Conservation (phyloP, 345 rosid genomes). For the Litchi chinensis region DNA sequence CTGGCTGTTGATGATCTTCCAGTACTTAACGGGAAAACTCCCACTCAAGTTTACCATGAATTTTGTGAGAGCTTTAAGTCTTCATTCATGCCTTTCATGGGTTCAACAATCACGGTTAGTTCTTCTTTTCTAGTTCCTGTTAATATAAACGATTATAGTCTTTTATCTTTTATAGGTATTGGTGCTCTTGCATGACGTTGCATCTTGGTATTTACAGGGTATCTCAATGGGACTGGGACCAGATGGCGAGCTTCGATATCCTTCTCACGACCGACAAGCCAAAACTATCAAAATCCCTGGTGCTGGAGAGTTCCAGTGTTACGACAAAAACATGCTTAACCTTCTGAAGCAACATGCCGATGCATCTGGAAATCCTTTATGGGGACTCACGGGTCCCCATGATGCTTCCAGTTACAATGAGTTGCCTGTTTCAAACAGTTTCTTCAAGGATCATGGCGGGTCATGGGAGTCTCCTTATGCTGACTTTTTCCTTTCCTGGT, state of each 20-base stretch:
- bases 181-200: constrained; percentile 6
- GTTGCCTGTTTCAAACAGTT: constrained; percentile 44
- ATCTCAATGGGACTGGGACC: constrained; percentile 88
- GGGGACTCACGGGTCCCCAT: constrained; percentile 97
- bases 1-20: constrained; percentile 78
- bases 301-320: constrained; percentile 91
- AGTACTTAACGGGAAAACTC: constrained; percentile 73
- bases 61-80: constrained; percentile 87
- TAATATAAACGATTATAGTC: neutral
- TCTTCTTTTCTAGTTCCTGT: neutral
- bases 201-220: constrained; percentile 52
- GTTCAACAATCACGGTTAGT: constrained; percentile 71
- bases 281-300: constrained; percentile 41
- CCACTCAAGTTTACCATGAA: constrained; percentile 63
- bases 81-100: constrained; percentile 63
- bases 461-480: constrained; percentile 91
- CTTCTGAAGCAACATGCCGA: constrained; percentile 73
- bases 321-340: constrained; percentile 72
- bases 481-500: constrained; percentile 89
- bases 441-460: constrained; percentile 77
- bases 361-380: constrained; percentile 67
- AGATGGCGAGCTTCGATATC: constrained; percentile 82
- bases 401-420: constrained; percentile 70
- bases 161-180: neutral
- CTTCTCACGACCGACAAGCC: constrained; percentile 49